phyloP scores from a whole-genome alignment of 2,329 filamentous ascomycete genomes.

The Aspergillus aculeatinus region DNA sequence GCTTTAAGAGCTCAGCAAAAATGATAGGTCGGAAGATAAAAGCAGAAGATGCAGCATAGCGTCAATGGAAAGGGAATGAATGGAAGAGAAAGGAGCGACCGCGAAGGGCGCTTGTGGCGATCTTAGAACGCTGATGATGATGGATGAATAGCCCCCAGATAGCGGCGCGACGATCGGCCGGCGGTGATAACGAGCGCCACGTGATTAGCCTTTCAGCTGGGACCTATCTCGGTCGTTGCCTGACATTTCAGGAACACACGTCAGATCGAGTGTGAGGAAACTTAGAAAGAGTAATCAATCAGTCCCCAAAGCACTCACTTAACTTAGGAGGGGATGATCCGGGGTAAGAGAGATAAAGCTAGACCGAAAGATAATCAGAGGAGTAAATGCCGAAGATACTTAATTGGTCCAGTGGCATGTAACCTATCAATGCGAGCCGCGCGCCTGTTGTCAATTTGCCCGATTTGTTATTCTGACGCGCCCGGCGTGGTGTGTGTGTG shows the following conservation, averaged over 20 bases:
- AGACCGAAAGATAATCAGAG: neutral
- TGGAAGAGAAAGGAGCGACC: neutral
- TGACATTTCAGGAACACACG: slow-evolving; percentile 2
- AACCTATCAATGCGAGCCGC: slow-evolving; percentile 7
- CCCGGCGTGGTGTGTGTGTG: neutral
- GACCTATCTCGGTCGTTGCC: slow-evolving; percentile 8
- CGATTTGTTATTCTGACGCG: slow-evolving; percentile 1
- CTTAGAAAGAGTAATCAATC: neutral
- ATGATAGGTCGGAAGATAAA: slow-evolving; percentile 15
- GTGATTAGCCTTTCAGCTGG: neutral
- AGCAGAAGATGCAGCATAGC: slow-evolving; percentile 21
- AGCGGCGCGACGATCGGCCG: slow-evolving; percentile 3
- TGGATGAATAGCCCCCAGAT: neutral
- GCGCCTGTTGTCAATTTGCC: slow-evolving; percentile 5
- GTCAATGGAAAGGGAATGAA: slow-evolving; percentile 7
- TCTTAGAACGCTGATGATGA: neutral
- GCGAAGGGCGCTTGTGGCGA: slow-evolving; percentile 1
- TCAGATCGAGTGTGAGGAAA: neutral
- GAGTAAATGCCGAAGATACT: neutral
- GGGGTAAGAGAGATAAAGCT: neutral
- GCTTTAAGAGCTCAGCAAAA: slow-evolving; percentile 22
- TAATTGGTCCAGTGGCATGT: neutral
- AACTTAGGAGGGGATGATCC: neutral
- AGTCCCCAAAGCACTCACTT: neutral
- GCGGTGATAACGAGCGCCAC: neutral